A percentile compares a stretch with the other conserved stretches of the same genome.
Evolutionary conservation across 225 moss, liverwort and hornwort species (phyloP).

Genomic region (Takakia lepidozioides): DNA sequence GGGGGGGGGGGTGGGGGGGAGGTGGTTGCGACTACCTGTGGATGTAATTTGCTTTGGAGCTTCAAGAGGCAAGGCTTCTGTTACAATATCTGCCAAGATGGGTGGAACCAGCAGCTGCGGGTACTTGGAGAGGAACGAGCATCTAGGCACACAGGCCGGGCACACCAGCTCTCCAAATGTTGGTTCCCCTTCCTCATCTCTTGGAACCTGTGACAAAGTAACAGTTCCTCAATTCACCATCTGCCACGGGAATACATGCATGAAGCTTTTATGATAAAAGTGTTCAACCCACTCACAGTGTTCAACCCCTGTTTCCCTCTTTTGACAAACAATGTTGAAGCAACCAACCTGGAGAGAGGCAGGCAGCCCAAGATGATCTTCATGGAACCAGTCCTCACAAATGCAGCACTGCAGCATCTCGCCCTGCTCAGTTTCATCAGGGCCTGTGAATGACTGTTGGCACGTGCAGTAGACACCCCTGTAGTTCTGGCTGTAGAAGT

Average conservation of each 20-base stretch:
- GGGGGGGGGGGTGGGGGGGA: too few species aligned
- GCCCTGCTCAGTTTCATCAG: constrained; percentile 48
- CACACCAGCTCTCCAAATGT: constrained; percentile 74
- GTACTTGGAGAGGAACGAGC: constrained; percentile 64
- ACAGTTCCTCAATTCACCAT: background rate
- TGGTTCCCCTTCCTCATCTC: constrained; percentile 81
- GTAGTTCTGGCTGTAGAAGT: constrained; percentile 81
- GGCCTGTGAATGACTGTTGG: constrained; percentile 65
- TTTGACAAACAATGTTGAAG: background rate
- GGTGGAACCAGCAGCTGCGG: constrained; percentile 37
- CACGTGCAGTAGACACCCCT: constrained; percentile 78
- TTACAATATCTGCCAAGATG: constrained; percentile 16
- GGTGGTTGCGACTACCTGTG: constrained; percentile 14
- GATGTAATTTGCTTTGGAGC: constrained; percentile 10
- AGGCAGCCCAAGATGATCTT: constrained; percentile 66
- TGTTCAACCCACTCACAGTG: too few species aligned
- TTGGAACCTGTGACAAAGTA: constrained; percentile 47
- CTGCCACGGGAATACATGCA: too few species aligned
- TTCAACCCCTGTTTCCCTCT: too few species aligned
- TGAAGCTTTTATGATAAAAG: too few species aligned
- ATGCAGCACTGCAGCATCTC: constrained; percentile 96
- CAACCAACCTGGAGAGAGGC: constrained; percentile 41
- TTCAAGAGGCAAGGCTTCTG: constrained; percentile 24
- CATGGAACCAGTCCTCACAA: constrained; percentile 97
- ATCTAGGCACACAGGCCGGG: constrained; percentile 54